Evolutionary conservation across 192 early-diverging fungal species (phyloP).

Genomic region (Coemansia sp.): DNA sequence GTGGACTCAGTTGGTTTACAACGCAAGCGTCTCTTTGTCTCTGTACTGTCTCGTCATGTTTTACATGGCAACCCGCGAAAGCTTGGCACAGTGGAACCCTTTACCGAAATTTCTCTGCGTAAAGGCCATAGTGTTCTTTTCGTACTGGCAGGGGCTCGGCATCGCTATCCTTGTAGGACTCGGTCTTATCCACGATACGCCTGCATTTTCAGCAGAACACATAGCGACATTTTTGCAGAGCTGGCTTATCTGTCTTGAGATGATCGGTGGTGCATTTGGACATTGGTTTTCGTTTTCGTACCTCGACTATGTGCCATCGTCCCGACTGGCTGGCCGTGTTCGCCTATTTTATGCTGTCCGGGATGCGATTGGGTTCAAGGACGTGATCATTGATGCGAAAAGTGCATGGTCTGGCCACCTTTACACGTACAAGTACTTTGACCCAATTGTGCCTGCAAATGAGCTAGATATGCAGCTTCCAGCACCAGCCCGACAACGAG

Average conservation of each 20-base stretch:
- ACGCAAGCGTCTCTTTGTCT: slow-evolving; percentile 80
- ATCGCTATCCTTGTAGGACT: slow-evolving; percentile 78
- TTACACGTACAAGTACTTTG: slow-evolving; percentile 81
- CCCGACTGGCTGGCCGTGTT: slow-evolving; percentile 70
- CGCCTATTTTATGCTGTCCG: slow-evolving; percentile 73
- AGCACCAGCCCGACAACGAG: slow-evolving; percentile 42
- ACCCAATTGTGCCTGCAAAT: slow-evolving; percentile 63
- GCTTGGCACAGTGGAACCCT: slow-evolving; percentile 75
- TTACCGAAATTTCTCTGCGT: slow-evolving; percentile 93
- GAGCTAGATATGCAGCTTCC: slow-evolving; percentile 57
- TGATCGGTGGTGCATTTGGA: slow-evolving; percentile 75
- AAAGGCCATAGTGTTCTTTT: slow-evolving; percentile 92
- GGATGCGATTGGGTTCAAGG: slow-evolving; percentile 81
- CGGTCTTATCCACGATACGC: slow-evolving; percentile 73
- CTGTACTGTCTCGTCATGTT: slow-evolving; percentile 89
- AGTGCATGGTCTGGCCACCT: slow-evolving; percentile 75
- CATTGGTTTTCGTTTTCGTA: slow-evolving; percentile 87
- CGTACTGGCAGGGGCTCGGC: slow-evolving; percentile 89
- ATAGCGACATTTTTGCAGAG: slow-evolving; percentile 84
- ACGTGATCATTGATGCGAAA: slow-evolving; percentile 77
- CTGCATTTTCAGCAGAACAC: slow-evolving; percentile 58
- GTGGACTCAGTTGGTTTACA: slow-evolving; percentile 83
- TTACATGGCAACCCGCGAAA: slow-evolving; percentile 76
- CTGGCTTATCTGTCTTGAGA: slow-evolving; percentile 89
- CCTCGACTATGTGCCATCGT: slow-evolving; percentile 70